Conservation (phyloP, 495 filamentous ascomycete species). For the Rusavskia elegans region DNA sequence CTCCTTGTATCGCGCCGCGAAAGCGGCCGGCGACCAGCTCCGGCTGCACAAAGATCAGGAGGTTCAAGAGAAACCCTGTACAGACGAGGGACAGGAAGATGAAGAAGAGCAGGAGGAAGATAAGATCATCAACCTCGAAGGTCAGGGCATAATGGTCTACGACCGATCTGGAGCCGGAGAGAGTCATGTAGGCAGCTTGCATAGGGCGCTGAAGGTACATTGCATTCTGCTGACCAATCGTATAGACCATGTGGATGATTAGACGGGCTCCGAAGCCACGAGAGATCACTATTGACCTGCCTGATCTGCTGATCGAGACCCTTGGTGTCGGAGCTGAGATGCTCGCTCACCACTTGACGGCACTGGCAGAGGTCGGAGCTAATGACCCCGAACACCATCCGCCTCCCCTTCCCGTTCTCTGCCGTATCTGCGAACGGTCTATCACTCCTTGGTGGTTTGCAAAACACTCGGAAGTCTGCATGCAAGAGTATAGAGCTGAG, state of each 20-base stretch:
- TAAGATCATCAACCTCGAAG: constrained; percentile 63
- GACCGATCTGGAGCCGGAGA: constrained; percentile 72
- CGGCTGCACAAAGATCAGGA: constrained; percentile 2
- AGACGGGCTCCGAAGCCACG: constrained; percentile 76
- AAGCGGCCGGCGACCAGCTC: constrained; percentile 34
- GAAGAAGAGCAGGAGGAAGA: constrained; percentile 19
- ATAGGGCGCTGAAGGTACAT: neutral
- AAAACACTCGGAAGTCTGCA: constrained; percentile 90
- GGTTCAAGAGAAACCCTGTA: constrained; percentile 1
- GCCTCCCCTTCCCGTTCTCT: constrained; percentile 80
- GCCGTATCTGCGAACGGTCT: constrained; percentile 92
- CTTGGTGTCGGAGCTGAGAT: constrained; percentile 90
- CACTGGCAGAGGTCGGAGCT: constrained; percentile 68
- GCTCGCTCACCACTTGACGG: constrained; percentile 81
- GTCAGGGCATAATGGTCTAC: constrained; percentile 95
- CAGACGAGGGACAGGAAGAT: constrained; percentile 14
- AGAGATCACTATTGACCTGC: constrained; percentile 90
- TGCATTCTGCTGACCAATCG: neutral
- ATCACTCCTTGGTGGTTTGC: constrained; percentile 99
- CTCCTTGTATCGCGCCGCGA: constrained; percentile 32
- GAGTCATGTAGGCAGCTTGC: constrained; percentile 58
- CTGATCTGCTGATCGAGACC: constrained; percentile 78
- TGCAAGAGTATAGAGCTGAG: constrained; percentile 90
- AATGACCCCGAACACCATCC: constrained; percentile 69
- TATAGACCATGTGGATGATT: constrained; percentile 98